These are phyloP conservation scores for Phytophthora europaea DNA, from an alignment of 352 stramenopile genomes.

Conservation along the genomic window DNA sequence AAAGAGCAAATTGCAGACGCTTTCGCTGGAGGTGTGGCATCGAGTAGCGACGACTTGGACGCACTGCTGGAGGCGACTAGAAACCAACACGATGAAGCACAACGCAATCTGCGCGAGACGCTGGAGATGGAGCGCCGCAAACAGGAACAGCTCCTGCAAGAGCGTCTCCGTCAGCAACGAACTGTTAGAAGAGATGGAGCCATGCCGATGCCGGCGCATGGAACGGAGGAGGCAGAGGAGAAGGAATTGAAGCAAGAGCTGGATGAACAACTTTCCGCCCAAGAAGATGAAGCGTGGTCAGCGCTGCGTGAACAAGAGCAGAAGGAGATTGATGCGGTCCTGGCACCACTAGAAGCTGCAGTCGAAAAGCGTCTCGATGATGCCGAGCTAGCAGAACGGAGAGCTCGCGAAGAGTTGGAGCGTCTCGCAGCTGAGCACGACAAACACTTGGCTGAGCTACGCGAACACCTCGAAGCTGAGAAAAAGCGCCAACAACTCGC, in stretches of 20 bases:
- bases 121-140: conserved; percentile 41
- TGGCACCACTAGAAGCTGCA: conserved; percentile 27
- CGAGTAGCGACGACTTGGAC: conserved; percentile 32
- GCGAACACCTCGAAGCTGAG: conserved; percentile 21
- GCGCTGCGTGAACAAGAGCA: conserved; percentile 13
- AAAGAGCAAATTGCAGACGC: conserved; percentile 18
- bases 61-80: conserved; percentile 25
- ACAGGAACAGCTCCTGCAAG: conserved; percentile 39
- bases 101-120: conserved; percentile 19
- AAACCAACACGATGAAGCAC: conserved; percentile 27
- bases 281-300: conserved; percentile 29
- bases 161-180: conserved; percentile 39
- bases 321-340: conserved; percentile 23
- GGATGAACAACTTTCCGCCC: conserved; percentile 10
- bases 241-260: conserved; percentile 21
- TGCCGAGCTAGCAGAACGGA: conserved; percentile 30
- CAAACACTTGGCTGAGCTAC: conserved; percentile 33
- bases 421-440: conserved; percentile 38
- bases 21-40: conserved; percentile 23
- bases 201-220: conserved; percentile 6
- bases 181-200: conserved; percentile 15
- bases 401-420: conserved; percentile 39
- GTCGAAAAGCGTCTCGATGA: conserved; percentile 19
- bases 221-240: conserved; percentile 31
- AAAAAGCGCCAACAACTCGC: conserved; percentile 38